Percentiles rank a stretch among this genome's conserved stretches.
These are phyloP conservation scores for Bacterosira constricta DNA, from an alignment of 108 stramenopile species.

Conservation along the genomic window DNA sequence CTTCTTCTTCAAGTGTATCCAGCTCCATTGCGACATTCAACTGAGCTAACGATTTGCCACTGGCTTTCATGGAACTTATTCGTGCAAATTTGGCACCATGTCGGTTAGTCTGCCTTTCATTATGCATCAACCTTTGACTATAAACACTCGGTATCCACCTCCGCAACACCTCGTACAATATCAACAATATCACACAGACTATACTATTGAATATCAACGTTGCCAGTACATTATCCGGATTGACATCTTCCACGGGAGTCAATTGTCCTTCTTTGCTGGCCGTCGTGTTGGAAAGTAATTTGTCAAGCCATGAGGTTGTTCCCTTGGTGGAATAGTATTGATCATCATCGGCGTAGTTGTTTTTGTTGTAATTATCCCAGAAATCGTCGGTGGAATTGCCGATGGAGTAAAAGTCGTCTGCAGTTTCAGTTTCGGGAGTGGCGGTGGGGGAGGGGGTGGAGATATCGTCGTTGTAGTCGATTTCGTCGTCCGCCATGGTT, in stretches of 20 bases:
- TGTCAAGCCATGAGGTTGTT: slow-evolving; percentile 4
- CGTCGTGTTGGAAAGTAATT: slow-evolving; percentile 22
- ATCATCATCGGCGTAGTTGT: slow-evolving; percentile 14
- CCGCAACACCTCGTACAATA: slow-evolving; percentile 71
- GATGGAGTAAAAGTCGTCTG: slow-evolving; percentile 18
- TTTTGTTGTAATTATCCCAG: neutral
- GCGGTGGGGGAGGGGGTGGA: no score
- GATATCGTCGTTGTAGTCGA: no score
- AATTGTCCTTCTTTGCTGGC: slow-evolving; percentile 20
- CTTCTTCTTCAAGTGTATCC: no score
- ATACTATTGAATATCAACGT: slow-evolving; percentile 65
- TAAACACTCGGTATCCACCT: slow-evolving; percentile 77
- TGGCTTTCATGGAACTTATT: no score
- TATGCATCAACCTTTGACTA: slow-evolving; percentile 33
- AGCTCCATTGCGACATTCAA: no score
- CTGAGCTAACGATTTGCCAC: no score
- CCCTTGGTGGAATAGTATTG: neutral
- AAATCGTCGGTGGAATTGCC: neutral
- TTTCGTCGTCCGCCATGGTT: no score
- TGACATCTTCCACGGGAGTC: slow-evolving; percentile 58
- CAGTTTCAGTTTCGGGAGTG: neutral
- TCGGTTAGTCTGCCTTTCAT: no score
- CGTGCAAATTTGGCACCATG: no score
- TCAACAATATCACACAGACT: slow-evolving; percentile 71
- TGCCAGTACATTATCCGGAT: slow-evolving; percentile 75